Evolutionary conservation across 352 stramenopile genomes (phyloP).

Genomic region (Pythium scleroteichum): DNA sequence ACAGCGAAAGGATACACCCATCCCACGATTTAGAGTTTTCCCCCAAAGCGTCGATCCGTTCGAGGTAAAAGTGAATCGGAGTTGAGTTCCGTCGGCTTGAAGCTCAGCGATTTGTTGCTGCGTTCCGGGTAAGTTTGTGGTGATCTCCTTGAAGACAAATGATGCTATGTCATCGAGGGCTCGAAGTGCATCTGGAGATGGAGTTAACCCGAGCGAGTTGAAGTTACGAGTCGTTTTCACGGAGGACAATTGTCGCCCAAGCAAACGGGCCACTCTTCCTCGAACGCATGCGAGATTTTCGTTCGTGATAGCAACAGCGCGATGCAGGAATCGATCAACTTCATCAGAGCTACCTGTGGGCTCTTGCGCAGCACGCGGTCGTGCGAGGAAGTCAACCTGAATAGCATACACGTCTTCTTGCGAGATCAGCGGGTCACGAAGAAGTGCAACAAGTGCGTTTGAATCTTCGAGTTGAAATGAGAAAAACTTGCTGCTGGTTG

Average conservation of each 20-base stretch:
- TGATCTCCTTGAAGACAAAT: slow-evolving; percentile 49
- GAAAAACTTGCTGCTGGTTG: not conserved
- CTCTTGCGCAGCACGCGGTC: not conserved
- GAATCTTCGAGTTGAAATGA: slow-evolving; percentile 29
- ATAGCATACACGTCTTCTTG: slow-evolving; percentile 38
- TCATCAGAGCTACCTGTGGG: not conserved
- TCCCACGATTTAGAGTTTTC: slow-evolving; percentile 41
- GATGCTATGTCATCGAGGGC: slow-evolving; percentile 45
- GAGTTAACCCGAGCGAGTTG: slow-evolving; percentile 48
- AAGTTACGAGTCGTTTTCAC: slow-evolving; percentile 28
- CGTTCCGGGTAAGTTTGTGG: slow-evolving; percentile 48
- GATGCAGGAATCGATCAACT: slow-evolving; percentile 32
- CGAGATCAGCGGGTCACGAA: slow-evolving; percentile 32
- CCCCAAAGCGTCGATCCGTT: slow-evolving; percentile 39
- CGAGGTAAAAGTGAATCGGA: slow-evolving; percentile 54
- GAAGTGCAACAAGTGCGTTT: slow-evolving; percentile 35
- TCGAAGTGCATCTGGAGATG: slow-evolving; percentile 51
- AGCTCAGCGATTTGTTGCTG: slow-evolving; percentile 61
- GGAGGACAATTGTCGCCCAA: slow-evolving; percentile 33
- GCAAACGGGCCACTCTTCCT: slow-evolving; percentile 42
- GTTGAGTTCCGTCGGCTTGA: slow-evolving; percentile 38
- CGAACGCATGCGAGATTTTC: slow-evolving; percentile 52
- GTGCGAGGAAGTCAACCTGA: slow-evolving; percentile 33
- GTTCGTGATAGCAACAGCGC: slow-evolving; percentile 40
- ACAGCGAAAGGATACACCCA: slow-evolving; percentile 59